phyloP scores from a whole-genome alignment of 2,329 filamentous ascomycete species.

The Cladophialophora exuberans region DNA sequence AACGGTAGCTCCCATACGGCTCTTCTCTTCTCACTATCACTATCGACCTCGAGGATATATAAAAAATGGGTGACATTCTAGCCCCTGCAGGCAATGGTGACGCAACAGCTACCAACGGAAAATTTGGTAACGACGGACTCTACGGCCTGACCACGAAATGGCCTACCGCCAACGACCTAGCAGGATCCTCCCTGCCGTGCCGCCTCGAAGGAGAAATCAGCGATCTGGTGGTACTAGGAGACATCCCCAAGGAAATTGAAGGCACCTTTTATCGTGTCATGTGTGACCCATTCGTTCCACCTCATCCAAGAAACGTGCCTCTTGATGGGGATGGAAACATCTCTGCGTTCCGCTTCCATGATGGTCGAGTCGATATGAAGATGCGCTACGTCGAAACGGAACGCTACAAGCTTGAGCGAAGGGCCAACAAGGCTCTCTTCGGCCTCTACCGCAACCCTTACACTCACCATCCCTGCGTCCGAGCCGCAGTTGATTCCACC shows the following conservation, averaged over 20 bases:
- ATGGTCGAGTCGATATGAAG: constrained; percentile 38
- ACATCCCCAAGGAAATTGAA: constrained; percentile 38
- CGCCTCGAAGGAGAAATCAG: constrained; percentile 31
- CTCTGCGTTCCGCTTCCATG: constrained; percentile 37
- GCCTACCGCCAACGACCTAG: background rate
- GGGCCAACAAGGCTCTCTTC: constrained; percentile 14
- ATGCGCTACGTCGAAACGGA: constrained; percentile 40
- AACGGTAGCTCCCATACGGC: too few species aligned
- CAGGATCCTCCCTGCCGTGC: background rate
- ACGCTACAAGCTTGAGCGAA: constrained; percentile 34
- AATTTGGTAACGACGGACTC: too few species aligned
- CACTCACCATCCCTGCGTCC: constrained; percentile 21
- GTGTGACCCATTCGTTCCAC: constrained; percentile 35
- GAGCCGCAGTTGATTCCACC: constrained; percentile 19
- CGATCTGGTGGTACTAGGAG: constrained; percentile 37
- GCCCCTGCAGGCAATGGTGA: too few species aligned
- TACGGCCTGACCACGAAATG: too few species aligned
- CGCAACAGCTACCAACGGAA: too few species aligned
- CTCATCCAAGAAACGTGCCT: constrained; percentile 27
- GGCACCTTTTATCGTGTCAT: constrained; percentile 40
- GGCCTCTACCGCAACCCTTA: constrained; percentile 21
- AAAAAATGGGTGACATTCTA: too few species aligned
- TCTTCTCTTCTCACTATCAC: too few species aligned
- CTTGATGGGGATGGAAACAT: constrained; percentile 40
- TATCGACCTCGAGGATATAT: too few species aligned